Evolutionary conservation across 2,329 filamentous ascomycete species (phyloP), one percentile per base, ranked within the genome.

Genomic region (Camptophora hylomeconis): DNA sequence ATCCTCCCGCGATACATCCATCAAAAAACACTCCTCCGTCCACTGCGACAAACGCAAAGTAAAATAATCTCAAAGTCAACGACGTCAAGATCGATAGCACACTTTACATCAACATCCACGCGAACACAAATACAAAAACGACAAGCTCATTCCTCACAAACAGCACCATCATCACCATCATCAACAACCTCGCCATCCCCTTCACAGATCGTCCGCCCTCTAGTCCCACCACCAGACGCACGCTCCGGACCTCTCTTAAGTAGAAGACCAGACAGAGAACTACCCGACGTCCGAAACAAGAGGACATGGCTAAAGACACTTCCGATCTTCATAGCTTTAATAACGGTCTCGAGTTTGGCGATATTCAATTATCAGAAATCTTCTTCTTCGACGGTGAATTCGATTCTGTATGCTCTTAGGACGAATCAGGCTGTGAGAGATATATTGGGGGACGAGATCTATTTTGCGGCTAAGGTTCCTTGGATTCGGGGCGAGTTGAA

Each of bases 331-430:
- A 52, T 78, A 30, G 56, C 69, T 39, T 62, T 82, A 39, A 72
- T 93, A 44, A 69, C 71, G 26, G 64, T 67, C 31, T 78, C 76
- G 42, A 75, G 76, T 41, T 61, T 92, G 36, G 82, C 79, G 44
- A 94, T 98, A 56, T 95, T 98, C 78, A 98, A 98, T 69, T 95
- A 98, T 70, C 87, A 98, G 56, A 94, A 94, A 56, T 73, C 76
- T 33, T 83, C 80, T n/a, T 83, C 75, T 15, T 80, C 80, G 31
- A 71, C 87, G 17, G 80, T 94, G n/a, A 74, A 74, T 31, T 82
- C 80, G 31, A 89, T 84, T 4, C 70, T 98, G 16, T 98, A 95
- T 64, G 80, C 87, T 1, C 69, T 98, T 39, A 80, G 89, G 40
- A 92, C 81, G 3, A 83, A 78, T 33, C 60, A 70, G 3, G 59